Base-by-base conservation (phyloP, 345 rosid genomes). In the Cardiospermum halicacabum region DNA sequence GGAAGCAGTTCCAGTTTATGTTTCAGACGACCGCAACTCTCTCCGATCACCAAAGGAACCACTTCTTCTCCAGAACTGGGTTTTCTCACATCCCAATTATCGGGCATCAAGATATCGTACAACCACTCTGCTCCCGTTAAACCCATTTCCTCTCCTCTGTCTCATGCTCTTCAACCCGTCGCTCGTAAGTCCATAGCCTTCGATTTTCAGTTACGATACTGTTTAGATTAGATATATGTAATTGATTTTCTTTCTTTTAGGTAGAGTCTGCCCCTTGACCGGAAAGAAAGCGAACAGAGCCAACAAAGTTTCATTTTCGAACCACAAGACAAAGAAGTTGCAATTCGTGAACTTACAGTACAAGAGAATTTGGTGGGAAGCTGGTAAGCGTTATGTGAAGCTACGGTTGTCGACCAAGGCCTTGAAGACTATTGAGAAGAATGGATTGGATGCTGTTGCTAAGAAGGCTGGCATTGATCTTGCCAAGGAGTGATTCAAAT, bases 281-380 rank as follows among this genome's bases (percentile, higher is more conserved):
- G 97, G 99, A 55, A 91, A 91, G 88, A 94, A 82, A 61, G 78
- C 99, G 13, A 94, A 90, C 86, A 90, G 62, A 82, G 97, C 92
- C 1, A 90, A 89, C 87, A 79, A 77, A 71, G 97, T 94, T 11
- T 85, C 99, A 13, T 94, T 94, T 77, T 94, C 99, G 1, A 94
- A 91, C 85, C 95, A 91, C 87, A 94, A 85, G 95, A 88, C 99
- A 2, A 94, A 78, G 80, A 91, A 78, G 82, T 62, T 82, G 80
- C 97, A 91, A 76, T 87, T 85, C 74, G 99, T 94, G 50, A 94
- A 94, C 71, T 72, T 94, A 58, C 99, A 94, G 68, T 86, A 88
- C 81, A 91, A 94, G 82, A 88, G 42, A 74, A 71, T 91, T 27
- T 94, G 97, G 99, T 94, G 99, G 97, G 99, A 90, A 76, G 91